Percentiles rank a stretch among this genome's conserved stretches.
Evolutionary conservation across 148 eudicot species (phyloP).

Genomic region (Fagopyrum esculentum): DNA sequence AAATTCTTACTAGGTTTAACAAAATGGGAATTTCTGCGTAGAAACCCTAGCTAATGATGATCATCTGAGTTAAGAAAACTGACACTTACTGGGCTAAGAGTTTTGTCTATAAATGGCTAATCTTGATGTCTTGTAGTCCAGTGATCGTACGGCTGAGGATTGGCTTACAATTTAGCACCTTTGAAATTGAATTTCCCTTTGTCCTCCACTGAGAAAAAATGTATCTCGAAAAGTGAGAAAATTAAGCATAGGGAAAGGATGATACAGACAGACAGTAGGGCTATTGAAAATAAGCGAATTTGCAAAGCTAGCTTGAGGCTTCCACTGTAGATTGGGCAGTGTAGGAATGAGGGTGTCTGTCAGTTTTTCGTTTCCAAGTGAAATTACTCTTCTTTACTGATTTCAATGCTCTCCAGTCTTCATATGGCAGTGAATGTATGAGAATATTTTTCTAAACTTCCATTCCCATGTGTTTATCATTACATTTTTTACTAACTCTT

Average conservation of each 20-base stretch:
- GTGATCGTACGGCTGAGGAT: neutral
- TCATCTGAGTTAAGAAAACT: neutral
- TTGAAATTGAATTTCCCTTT: neutral
- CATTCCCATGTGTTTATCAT: too few species aligned
- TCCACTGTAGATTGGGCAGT: neutral
- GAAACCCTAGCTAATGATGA: conserved; percentile 9
- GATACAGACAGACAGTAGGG: conserved; percentile 7
- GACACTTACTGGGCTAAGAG: neutral
- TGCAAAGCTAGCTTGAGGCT: conserved; percentile 8
- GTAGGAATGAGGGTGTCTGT: neutral
- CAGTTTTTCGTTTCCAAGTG: conserved; percentile 10
- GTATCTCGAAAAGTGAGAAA: conserved; percentile 3
- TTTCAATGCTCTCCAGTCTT: neutral
- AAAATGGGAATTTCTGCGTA: neutral
- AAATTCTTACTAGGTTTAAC: neutral
- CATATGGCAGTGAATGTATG: neutral
- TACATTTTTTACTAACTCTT: too few species aligned
- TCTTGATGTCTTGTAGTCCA: neutral
- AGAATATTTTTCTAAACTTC: neutral
- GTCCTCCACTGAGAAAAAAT: neutral
- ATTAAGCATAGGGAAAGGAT: conserved; percentile 3
- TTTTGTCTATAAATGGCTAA: neutral
- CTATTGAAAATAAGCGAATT: conserved; percentile 6
- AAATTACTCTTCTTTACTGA: neutral
- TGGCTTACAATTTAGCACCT: neutral